Evolutionary conservation across 1,284 basidiomycete genomes (phyloP).

Genomic region (Schizopora paradoxa): DNA sequence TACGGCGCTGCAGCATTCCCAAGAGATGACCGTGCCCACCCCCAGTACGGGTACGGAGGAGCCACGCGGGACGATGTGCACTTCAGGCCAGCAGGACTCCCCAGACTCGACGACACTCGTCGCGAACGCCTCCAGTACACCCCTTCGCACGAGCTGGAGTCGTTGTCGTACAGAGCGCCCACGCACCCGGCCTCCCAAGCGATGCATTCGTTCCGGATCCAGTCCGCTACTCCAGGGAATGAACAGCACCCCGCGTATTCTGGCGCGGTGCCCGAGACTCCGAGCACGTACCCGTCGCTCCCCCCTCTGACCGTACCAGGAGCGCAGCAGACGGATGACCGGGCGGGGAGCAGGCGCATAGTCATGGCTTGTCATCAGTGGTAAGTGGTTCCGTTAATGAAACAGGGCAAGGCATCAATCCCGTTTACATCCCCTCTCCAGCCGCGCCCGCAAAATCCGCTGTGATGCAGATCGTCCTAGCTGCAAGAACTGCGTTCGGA

Average conservation of each 20-base stretch:
- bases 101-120: slow-evolving; percentile 8
- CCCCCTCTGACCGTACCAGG: slow-evolving; percentile 11
- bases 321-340: too few relatives aligned
- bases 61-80: slow-evolving; percentile 7
- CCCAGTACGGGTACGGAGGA: not conserved
- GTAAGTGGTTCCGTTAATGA: slow-evolving; percentile 12
- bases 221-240: not conserved
- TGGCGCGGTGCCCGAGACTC: not conserved
- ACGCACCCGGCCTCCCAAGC: slow-evolving; percentile 1
- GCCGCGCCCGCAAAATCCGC: slow-evolving; percentile 16
- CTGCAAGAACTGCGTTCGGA: slow-evolving; percentile 15
- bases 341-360: slow-evolving; percentile 12
- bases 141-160: slow-evolving; percentile 3
- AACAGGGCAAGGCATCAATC: too few relatives aligned
- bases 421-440: slow-evolving; percentile 2
- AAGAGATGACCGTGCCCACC: slow-evolving; percentile 10
- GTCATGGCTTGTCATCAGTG: slow-evolving; percentile 19
- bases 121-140: slow-evolving; percentile 8
- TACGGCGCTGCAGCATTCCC: slow-evolving; percentile 7
- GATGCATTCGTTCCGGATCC: slow-evolving; percentile 11
- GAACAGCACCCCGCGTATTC: slow-evolving; percentile 3
- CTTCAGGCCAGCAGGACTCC: slow-evolving; percentile 5
- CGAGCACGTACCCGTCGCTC: slow-evolving; percentile 5
- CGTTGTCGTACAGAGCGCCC: slow-evolving; percentile 6
- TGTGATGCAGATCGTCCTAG: slow-evolving; percentile 14